phyloP scores from a whole-genome alignment of 192 early-diverging fungal genomes.

The Powellomyces hirtus region DNA sequence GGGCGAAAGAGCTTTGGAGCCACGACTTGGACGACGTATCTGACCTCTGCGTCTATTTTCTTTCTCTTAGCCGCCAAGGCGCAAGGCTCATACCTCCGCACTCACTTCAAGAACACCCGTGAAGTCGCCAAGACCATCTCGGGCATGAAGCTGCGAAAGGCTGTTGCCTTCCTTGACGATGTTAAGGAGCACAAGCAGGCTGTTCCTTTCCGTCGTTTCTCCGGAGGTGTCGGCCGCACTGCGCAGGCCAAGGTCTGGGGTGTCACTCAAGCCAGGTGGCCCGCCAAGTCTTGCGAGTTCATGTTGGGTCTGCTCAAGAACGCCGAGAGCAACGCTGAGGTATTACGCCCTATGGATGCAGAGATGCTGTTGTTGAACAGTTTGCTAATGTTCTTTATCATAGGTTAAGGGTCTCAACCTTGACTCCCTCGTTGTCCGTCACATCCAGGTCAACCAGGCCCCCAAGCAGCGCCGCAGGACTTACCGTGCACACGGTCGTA shows the following conservation, averaged over 20 bases:
- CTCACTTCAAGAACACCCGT: conserved; percentile 96
- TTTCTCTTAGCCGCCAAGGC: conserved; percentile 69
- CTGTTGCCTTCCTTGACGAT: conserved; percentile 86
- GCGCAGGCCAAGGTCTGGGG: conserved; percentile 95
- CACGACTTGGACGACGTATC: neutral
- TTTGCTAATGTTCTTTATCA: neutral
- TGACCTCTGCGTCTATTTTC: neutral
- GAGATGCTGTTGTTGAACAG: neutral
- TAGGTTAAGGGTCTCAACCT: conserved; percentile 87
- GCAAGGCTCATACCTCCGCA: conserved; percentile 88
- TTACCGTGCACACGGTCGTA: conserved; percentile 98
- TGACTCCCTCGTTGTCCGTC: conserved; percentile 85
- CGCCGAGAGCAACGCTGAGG: conserved; percentile 95
- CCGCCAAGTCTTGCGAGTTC: conserved; percentile 94
- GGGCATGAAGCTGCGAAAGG: conserved; percentile 90
- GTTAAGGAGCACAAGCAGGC: conserved; percentile 97
- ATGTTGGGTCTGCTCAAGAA: conserved; percentile 93
- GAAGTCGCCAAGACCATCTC: conserved; percentile 92
- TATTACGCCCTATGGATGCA: conserved; percentile 26
- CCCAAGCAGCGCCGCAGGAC: conserved; percentile 96
- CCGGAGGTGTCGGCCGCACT: conserved; percentile 94
- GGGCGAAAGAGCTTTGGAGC: neutral
- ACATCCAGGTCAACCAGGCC: conserved; percentile 98
- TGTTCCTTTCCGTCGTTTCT: conserved; percentile 96
- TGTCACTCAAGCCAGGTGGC: conserved; percentile 92